Evolutionary conservation across 1,284 basidiomycete genomes (phyloP).

Genomic region (Phylloporus gajari): DNA sequence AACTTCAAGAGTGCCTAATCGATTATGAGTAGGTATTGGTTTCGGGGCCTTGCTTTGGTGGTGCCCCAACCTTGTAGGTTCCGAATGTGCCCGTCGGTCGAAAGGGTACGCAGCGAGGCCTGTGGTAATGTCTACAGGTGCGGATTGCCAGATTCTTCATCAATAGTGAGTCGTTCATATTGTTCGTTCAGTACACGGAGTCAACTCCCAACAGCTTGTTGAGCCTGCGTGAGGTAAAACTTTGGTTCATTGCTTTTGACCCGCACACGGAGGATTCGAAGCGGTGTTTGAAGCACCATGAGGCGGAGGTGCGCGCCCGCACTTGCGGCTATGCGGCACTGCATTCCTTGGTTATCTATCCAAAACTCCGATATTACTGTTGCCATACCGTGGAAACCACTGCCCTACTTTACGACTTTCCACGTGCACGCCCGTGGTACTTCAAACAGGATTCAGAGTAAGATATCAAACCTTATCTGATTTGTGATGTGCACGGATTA

Average conservation of each 20-base stretch:
- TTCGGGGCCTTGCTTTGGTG: neutral
- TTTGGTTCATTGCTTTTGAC: neutral
- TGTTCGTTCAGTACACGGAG: neutral
- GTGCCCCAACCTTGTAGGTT: neutral
- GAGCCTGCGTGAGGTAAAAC: too few species aligned
- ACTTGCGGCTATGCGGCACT: too few species aligned
- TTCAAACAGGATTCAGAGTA: too few species aligned
- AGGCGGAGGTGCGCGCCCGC: too few species aligned
- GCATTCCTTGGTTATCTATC: too few species aligned
- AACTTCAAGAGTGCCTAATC: neutral
- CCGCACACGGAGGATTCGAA: neutral
- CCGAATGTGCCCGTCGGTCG: neutral
- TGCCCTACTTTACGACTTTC: too few species aligned
- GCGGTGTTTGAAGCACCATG: too few species aligned
- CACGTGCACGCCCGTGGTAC: too few species aligned
- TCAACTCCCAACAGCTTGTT: neutral
- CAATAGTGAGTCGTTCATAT: neutral
- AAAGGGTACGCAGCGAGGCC: neutral
- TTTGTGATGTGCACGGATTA: too few species aligned
- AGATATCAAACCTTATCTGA: too few species aligned
- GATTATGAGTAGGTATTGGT: neutral
- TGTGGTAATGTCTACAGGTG: conserved; percentile 13
- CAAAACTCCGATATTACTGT: too few species aligned
- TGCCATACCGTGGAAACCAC: too few species aligned
- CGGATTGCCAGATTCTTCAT: neutral